Percentiles rank a stretch among this genome's conserved stretches.
These are phyloP conservation scores for Cytospora piceicola DNA, from an alignment of 2,329 filamentous ascomycete species.

Conservation along the genomic window DNA sequence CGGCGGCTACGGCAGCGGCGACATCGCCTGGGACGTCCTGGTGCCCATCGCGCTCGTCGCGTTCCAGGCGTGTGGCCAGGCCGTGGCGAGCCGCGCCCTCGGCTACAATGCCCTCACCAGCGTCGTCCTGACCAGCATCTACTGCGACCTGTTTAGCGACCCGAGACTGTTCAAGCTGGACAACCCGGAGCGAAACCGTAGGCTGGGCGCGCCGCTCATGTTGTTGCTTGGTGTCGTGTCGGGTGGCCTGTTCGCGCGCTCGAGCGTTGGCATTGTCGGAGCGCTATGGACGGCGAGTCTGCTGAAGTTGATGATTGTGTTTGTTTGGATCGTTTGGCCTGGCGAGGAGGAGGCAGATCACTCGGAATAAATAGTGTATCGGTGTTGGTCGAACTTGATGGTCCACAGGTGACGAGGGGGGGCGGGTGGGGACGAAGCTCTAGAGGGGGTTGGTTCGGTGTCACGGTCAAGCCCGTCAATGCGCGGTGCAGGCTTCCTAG, in stretches of 20 bases:
- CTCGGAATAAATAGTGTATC: not conserved
- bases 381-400: not conserved
- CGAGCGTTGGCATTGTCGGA: slow-evolving; percentile 51
- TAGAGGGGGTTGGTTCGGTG: not conserved
- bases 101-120: slow-evolving; percentile 73
- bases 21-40: slow-evolving; percentile 62
- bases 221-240: slow-evolving; percentile 54
- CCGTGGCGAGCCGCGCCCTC: slow-evolving; percentile 72
- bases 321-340: slow-evolving; percentile 66
- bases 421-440: too few species aligned
- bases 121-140: slow-evolving; percentile 79
- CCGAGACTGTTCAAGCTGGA: slow-evolving; percentile 48
- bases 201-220: slow-evolving; percentile 53
- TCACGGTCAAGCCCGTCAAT: not conserved
- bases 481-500: not conserved
- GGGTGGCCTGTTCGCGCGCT: slow-evolving; percentile 56
- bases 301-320: slow-evolving; percentile 59
- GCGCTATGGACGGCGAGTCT: slow-evolving; percentile 63
- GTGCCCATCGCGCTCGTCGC: slow-evolving; percentile 71
- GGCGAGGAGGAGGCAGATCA: slow-evolving; percentile 39
- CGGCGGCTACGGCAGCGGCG: slow-evolving; percentile 42
- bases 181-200: slow-evolving; percentile 56
- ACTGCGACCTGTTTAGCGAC: slow-evolving; percentile 79
- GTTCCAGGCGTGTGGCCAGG: slow-evolving; percentile 79
- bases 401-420: not conserved